Conservation (phyloP, 164 flowering plant species). For the Hamamelis virginiana region DNA sequence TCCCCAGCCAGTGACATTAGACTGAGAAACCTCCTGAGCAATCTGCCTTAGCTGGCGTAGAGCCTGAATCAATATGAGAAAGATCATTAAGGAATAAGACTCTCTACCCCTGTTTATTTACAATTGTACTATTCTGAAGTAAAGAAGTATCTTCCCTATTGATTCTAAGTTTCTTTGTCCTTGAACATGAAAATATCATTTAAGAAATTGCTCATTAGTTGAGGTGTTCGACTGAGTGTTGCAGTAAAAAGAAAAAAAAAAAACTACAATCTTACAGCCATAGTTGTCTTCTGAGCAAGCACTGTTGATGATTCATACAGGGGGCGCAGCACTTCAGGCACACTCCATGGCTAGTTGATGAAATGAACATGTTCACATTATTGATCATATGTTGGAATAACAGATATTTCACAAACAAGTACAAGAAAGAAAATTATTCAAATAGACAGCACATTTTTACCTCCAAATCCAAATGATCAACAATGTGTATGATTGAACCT, state of each 20-base stretch:
- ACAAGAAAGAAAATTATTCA: not conserved
- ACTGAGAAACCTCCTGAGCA: slow-evolving; percentile 74
- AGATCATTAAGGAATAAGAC: not conserved
- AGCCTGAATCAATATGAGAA: slow-evolving; percentile 49
- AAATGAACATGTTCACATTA: not conserved
- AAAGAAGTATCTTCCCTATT: not conserved
- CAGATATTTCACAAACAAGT: not conserved
- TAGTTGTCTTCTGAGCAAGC: slow-evolving; percentile 88
- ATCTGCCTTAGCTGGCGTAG: slow-evolving; percentile 90
- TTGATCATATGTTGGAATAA: not conserved
- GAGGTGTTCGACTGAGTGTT: not conserved
- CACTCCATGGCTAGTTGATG: slow-evolving; percentile 74
- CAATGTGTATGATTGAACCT: slow-evolving; percentile 93
- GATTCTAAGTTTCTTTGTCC: not conserved
- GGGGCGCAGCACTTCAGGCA: slow-evolving; percentile 96
- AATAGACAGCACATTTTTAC: slow-evolving; percentile 24
- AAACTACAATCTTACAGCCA: slow-evolving; percentile 54
- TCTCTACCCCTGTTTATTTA: not conserved
- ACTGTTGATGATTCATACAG: slow-evolving; percentile 87
- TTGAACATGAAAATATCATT: not conserved
- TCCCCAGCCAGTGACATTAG: slow-evolving; percentile 71
- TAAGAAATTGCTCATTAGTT: not conserved
- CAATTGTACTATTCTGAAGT: not conserved
- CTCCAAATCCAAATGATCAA: slow-evolving; percentile 97
- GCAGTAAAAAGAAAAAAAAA: not conserved